Base-by-base conservation (phyloP, 1,284 basidiomycete genomes). In the Laetiporus sulphureus region DNA sequence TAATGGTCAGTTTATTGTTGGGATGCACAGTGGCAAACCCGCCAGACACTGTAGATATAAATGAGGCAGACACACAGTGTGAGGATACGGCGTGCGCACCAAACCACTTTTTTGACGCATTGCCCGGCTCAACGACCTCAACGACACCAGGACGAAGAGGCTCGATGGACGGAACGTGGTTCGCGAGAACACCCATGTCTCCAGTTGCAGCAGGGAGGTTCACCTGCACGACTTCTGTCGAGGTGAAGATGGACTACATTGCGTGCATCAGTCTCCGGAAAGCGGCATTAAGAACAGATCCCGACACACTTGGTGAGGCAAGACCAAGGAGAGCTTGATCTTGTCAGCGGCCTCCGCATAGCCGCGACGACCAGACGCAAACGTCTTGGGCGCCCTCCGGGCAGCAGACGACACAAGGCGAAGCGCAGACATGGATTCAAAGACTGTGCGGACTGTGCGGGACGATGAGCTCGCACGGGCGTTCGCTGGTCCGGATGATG, bases 1-100 rank as follows among this genome's bases (percentile, higher is more conserved):
- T 99, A 65, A 99, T 88, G 33, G 95, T 97, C 46, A 99, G 73
- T 56, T 79, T 83, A 78, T 98, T 99, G 73, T 94, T 93, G 39
- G 92, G 91, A 69, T 99, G 96, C 38, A 99, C 91, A 46, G 89
- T 97, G 43, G 96, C 95, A 63, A 99, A 98, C 46, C 96, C 96
- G 50, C 91, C 87, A 45, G 95, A 97, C 41, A 92, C 96, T 98
- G 54, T n/a, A 36, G 21, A 21, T 38, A 6, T 25, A 13, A 38
- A 32, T 37, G 23, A 27, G 27, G 22, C 21, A 19, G 10, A 31
- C 20, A 24, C 21, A 38, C n/a, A 16, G 15, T 23, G 27, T 6
- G 21, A 5, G 10, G 21, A 36, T 25, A 21, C 30, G 36, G 33
- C n/a, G n/a, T 15, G 73, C 89, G 60, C 64, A 95, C 94, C 87